Conservation (phyloP, 495 filamentous ascomycete genomes). For the Elaphomyces granulatus region DNA sequence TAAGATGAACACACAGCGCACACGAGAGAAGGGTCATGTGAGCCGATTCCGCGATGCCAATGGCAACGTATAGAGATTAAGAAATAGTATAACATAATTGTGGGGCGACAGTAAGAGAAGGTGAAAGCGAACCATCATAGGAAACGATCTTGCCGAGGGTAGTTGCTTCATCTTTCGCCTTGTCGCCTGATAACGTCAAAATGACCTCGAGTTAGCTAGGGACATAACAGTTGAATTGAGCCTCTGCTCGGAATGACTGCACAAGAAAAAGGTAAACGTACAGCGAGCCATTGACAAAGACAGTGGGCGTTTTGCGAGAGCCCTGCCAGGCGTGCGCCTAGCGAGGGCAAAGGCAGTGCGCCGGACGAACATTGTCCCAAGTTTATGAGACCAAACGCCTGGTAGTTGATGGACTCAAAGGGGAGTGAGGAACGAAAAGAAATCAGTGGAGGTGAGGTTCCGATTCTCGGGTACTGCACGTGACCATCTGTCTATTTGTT, state of each 20-base stretch:
- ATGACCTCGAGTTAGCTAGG: too few relatives aligned
- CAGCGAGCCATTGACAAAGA: slow-evolving; percentile 34
- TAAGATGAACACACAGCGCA: too few relatives aligned
- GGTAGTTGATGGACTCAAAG: too few relatives aligned
- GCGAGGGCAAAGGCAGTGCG: slow-evolving; percentile 60
- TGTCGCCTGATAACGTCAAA: slow-evolving; percentile 26
- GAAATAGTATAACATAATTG: not conserved
- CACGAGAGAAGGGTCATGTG: too few relatives aligned
- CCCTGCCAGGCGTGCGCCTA: slow-evolving; percentile 50
- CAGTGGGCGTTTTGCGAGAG: slow-evolving; percentile 36
- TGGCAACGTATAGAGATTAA: too few relatives aligned
- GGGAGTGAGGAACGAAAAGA: too few relatives aligned
- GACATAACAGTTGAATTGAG: too few relatives aligned
- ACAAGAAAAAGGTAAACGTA: slow-evolving; percentile 22
- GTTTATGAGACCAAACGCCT: not conserved
- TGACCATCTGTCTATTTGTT: too few relatives aligned
- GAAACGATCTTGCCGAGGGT: slow-evolving; percentile 31
- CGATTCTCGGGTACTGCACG: too few relatives aligned
- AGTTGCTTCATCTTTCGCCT: slow-evolving; percentile 23
- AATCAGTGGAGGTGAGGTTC: too few relatives aligned
- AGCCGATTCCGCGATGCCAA: too few relatives aligned
- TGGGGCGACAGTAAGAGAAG: not conserved
- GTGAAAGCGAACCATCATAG: slow-evolving; percentile 25
- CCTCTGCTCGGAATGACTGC: too few relatives aligned
- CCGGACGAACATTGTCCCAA: slow-evolving; percentile 65